These are phyloP conservation scores for Kurtzmaniella quercitrusa DNA, from an alignment of 1,139 yeast genomes.

Conservation along the genomic window DNA sequence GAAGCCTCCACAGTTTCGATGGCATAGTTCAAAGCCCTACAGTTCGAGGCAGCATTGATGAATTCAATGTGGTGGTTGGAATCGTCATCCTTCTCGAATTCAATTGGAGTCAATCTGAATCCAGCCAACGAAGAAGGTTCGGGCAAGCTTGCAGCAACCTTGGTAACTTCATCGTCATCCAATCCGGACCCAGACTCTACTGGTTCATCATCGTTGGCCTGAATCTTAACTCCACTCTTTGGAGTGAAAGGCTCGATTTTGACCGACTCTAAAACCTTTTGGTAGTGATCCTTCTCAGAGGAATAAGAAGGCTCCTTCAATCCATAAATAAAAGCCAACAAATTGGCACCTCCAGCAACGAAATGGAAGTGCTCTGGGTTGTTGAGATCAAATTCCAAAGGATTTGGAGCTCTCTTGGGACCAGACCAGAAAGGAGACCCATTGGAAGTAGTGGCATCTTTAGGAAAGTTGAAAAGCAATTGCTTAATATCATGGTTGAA, in stretches of 20 bases:
- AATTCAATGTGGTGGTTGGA: conserved; percentile 94
- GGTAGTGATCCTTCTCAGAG: conserved; percentile 41
- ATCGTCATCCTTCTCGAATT: conserved; percentile 97
- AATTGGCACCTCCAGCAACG: conserved; percentile 83
- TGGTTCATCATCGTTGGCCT: conserved; percentile 84
- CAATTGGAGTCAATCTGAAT: conserved; percentile 78
- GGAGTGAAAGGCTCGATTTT: conserved; percentile 55
- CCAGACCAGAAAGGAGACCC: conserved; percentile 99
- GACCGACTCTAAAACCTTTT: conserved; percentile 47
- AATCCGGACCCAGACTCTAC: conserved; percentile 58
- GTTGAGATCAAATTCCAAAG: conserved; percentile 69
- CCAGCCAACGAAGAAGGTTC: conserved; percentile 88
- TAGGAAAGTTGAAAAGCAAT: conserved; percentile 88
- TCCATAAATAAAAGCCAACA: conserved; percentile 88
- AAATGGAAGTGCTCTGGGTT: conserved; percentile 79
- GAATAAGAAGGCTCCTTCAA: conserved; percentile 51
- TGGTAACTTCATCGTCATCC: conserved; percentile 53
- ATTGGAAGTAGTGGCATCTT: conserved; percentile 81
- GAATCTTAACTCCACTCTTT: conserved; percentile 71
- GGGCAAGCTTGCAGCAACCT: conserved; percentile 75
- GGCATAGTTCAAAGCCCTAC: conserved; percentile 88
- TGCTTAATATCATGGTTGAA: conserved; percentile 85
- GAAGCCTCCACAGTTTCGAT: conserved; percentile 75
- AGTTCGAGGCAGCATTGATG: conserved; percentile 93
- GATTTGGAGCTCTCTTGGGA: conserved; percentile 92